Conservation (phyloP, 164 flowering plant genomes). For the Chimonanthus praecox region DNA sequence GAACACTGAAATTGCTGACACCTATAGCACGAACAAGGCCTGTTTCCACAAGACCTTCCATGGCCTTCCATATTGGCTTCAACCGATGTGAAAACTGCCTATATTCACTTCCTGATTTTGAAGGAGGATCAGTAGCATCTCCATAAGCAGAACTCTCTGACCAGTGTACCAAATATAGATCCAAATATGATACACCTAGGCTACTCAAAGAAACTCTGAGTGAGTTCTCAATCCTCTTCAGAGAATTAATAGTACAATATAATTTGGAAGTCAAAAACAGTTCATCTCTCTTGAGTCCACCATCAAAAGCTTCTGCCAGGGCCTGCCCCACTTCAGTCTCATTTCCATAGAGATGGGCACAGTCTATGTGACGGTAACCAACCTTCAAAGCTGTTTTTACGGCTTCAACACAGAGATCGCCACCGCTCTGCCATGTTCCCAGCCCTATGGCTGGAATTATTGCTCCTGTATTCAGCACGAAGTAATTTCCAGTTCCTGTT, state of each 20-base stretch:
- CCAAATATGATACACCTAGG: slow-evolving; percentile 55
- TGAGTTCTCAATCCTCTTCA: slow-evolving; percentile 55
- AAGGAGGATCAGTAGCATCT: slow-evolving; percentile 71
- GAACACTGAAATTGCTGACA: slow-evolving; percentile 64
- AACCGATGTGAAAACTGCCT: slow-evolving; percentile 42
- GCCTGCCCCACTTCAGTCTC: slow-evolving; percentile 67
- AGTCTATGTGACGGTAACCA: slow-evolving; percentile 66
- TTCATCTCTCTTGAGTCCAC: slow-evolving; percentile 49
- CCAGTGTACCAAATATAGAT: slow-evolving; percentile 72
- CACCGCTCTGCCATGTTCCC: slow-evolving; percentile 78
- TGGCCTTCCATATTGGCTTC: slow-evolving; percentile 77
- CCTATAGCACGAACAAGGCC: slow-evolving; percentile 76
- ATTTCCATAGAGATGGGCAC: slow-evolving; percentile 70
- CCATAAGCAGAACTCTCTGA: slow-evolving; percentile 58
- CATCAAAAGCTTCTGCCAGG: slow-evolving; percentile 43
- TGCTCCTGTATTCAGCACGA: slow-evolving; percentile 50
- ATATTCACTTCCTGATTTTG: slow-evolving; percentile 48
- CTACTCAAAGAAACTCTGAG: slow-evolving; percentile 58
- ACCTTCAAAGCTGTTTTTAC: slow-evolving; percentile 48
- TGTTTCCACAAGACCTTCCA: slow-evolving; percentile 70
- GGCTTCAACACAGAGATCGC: slow-evolving; percentile 59
- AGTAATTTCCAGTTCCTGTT: slow-evolving; percentile 28
- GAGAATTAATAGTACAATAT: slow-evolving; percentile 50
- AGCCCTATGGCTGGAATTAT: slow-evolving; percentile 63
- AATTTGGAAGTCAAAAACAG: slow-evolving; percentile 63